These are phyloP conservation scores for Pseudogymnoascus sp. DNA, from an alignment of 2,329 filamentous ascomycete genomes.

Conservation along the genomic window DNA sequence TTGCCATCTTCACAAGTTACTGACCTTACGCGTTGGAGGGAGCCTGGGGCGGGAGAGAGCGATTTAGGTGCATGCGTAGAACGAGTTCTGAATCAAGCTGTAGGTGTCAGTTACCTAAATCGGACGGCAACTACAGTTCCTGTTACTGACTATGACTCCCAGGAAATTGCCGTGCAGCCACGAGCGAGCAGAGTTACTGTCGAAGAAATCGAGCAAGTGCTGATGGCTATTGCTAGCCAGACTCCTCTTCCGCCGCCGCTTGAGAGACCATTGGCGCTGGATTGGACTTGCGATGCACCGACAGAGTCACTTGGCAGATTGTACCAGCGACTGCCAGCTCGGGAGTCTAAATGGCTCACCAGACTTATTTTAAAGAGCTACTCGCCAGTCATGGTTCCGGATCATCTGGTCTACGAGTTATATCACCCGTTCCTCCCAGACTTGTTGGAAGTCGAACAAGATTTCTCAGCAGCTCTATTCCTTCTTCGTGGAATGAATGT, in stretches of 20 bases:
- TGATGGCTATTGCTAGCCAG: conserved; percentile 58
- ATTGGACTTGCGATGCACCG: conserved; percentile 2
- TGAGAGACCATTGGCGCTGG: conserved; percentile 18
- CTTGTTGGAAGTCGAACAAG: background rate
- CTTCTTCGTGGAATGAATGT: background rate
- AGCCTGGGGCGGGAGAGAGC: conserved; percentile 41
- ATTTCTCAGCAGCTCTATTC: conserved; percentile 7
- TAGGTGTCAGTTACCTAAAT: conserved; percentile 26
- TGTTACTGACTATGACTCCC: background rate
- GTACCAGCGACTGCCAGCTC: conserved; percentile 51
- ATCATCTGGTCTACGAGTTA: conserved; percentile 26
- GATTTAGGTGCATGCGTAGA: conserved; percentile 69
- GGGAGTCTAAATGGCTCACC: conserved; percentile 80
- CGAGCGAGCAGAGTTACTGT: conserved; percentile 44
- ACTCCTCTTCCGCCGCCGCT: conserved; percentile 54
- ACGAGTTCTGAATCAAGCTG: conserved; percentile 52
- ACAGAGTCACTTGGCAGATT: conserved; percentile 43
- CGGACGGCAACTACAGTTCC: background rate
- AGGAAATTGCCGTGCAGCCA: conserved; percentile 11
- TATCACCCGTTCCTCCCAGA: conserved; percentile 4
- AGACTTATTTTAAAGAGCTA: conserved; percentile 71
- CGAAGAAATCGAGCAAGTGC: conserved; percentile 60
- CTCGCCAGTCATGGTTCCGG: conserved; percentile 56
- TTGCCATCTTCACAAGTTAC: conserved; percentile 52
- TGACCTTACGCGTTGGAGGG: conserved; percentile 55